Percentiles rank a stretch among this genome's conserved stretches.
These are phyloP conservation scores for Lophium mytilinum DNA, from an alignment of 495 filamentous ascomycete genomes.

Conservation along the genomic window DNA sequence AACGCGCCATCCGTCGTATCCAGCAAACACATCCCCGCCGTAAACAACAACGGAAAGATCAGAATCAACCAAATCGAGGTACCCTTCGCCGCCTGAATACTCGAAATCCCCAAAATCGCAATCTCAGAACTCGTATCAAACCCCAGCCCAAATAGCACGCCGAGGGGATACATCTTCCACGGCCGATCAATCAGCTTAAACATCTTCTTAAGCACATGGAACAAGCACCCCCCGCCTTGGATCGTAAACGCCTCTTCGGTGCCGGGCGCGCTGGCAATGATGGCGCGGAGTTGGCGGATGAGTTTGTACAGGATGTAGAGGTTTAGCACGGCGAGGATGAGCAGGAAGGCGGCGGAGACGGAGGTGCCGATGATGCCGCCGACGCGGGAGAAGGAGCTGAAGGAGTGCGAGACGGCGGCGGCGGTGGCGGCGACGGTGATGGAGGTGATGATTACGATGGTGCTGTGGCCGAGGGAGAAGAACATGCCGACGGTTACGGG, in stretches of 20 bases:
- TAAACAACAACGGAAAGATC: constrained; percentile 86
- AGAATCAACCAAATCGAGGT: constrained; percentile 91
- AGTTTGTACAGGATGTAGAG: constrained; percentile 74
- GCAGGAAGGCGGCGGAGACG: constrained; percentile 72
- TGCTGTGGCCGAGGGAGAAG: constrained; percentile 78
- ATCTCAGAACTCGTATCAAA: constrained; percentile 97
- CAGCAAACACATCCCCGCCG: constrained; percentile 87
- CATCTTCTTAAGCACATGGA: constrained; percentile 59
- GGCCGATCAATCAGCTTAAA: constrained; percentile 80
- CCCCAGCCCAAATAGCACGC: constrained; percentile 83
- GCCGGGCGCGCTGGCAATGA: constrained; percentile 40
- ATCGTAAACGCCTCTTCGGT: constrained; percentile 56
- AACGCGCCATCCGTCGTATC: constrained; percentile 88
- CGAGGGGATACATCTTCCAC: constrained; percentile 97
- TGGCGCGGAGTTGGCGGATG: constrained; percentile 53
- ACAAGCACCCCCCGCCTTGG: constrained; percentile 69
- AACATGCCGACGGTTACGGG: constrained; percentile 95
- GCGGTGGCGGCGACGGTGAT: constrained; percentile 85
- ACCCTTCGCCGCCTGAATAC: constrained; percentile 73
- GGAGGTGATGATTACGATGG: constrained; percentile 82
- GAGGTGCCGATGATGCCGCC: constrained; percentile 81
- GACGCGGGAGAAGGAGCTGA: constrained; percentile 71
- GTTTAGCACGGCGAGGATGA: constrained; percentile 78
- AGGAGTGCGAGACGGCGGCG: constrained; percentile 67
- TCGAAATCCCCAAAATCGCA: constrained; percentile 82